Evolutionary conservation across 75 land plant genomes (phyloP).

Genomic region (Adiantum capillusveneris): DNA sequence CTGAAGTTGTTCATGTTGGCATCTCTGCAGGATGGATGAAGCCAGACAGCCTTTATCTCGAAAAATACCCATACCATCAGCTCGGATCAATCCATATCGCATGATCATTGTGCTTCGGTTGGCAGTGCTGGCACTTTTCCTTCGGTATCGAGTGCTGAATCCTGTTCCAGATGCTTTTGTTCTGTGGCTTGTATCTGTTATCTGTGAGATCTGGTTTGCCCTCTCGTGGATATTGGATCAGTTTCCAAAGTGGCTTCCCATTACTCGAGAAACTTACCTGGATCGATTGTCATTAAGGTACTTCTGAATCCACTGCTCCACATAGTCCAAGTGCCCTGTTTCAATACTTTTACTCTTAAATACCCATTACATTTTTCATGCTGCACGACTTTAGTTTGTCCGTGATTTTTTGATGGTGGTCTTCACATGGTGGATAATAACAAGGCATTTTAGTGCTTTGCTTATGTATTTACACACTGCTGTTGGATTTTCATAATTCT

Average conservation of each 20-base stretch:
- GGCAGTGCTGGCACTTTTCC: conserved; percentile 60
- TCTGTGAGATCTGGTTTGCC: conserved; percentile 92
- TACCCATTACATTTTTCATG: too few relatives aligned
- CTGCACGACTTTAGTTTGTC: too few relatives aligned
- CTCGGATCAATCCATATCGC: conserved; percentile 66
- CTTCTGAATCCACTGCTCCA: not conserved
- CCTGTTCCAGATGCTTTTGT: conserved; percentile 65
- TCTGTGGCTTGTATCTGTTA: conserved; percentile 69
- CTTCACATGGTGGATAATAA: not conserved
- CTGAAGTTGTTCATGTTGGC: too few relatives aligned
- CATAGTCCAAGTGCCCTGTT: too few relatives aligned
- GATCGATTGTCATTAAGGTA: conserved; percentile 70
- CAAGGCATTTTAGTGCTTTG: too few relatives aligned
- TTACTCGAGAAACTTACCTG: conserved; percentile 71
- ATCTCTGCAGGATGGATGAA: conserved; percentile 60
- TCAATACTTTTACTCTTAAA: too few relatives aligned
- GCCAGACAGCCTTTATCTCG: conserved; percentile 73
- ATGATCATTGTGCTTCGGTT: conserved; percentile 67
- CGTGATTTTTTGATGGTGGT: not conserved
- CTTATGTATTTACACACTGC: too few relatives aligned
- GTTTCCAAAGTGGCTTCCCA: conserved; percentile 82
- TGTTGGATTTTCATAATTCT: too few relatives aligned
- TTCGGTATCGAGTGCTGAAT: conserved; percentile 61
- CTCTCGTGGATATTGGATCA: conserved; percentile 88
- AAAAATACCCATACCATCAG: conserved; percentile 64